Conservation (phyloP, 2,329 filamentous ascomycete species). For the Ophiostoma montium region DNA sequence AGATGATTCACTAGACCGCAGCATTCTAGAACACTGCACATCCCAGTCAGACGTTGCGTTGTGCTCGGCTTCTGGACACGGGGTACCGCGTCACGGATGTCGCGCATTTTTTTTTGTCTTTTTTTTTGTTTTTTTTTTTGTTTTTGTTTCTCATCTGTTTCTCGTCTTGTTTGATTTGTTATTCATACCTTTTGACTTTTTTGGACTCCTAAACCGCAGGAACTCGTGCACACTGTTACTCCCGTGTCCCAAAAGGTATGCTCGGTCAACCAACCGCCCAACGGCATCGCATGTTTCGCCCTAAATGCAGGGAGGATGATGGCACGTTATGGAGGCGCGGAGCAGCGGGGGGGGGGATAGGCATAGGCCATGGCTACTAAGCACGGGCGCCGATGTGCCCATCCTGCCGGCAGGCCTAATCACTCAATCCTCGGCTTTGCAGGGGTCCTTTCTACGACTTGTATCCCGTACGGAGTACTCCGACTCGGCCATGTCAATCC, state of each 20-base stretch:
- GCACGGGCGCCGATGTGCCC: not conserved
- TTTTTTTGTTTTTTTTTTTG: not conserved
- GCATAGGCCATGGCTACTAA: not conserved
- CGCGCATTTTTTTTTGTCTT: not conserved
- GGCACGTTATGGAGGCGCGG: too few species aligned
- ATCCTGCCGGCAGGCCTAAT: too few species aligned
- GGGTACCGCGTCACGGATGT: not conserved
- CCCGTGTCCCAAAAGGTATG: not conserved
- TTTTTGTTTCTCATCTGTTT: not conserved
- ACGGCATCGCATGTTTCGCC: too few species aligned
- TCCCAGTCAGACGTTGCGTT: too few species aligned
- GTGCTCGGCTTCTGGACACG: too few species aligned
- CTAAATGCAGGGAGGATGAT: too few species aligned
- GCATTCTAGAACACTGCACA: too few species aligned
- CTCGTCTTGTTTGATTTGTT: not conserved
- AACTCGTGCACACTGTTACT: too few species aligned
- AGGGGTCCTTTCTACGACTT: not conserved
- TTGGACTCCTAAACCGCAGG: too few species aligned
- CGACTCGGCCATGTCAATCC: too few species aligned
- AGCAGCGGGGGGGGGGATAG: not conserved
- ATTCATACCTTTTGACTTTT: not conserved
- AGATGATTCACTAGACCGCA: too few species aligned
- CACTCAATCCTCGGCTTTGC: not conserved
- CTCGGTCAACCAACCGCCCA: too few species aligned
- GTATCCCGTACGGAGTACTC: not conserved